Conservation (phyloP, 768 basidiomycete species). For the Suillus luteus region DNA sequence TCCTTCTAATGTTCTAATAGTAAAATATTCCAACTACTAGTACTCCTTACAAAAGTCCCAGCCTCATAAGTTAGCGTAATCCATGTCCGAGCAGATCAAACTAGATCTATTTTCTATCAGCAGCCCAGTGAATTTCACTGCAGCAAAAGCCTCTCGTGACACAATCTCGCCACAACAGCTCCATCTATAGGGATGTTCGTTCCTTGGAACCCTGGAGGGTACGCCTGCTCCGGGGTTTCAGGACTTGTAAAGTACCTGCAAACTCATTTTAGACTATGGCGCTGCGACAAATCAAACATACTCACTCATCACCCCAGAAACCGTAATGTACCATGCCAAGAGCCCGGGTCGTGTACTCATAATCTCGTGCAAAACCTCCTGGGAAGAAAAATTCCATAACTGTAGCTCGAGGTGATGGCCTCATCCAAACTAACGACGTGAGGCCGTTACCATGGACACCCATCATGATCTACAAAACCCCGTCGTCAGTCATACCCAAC, state of each 20-base stretch:
- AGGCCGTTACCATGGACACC: conserved; percentile 93
- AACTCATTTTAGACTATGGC: not conserved
- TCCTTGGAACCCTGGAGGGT: conserved; percentile 89
- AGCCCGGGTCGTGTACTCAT: conserved; percentile 78
- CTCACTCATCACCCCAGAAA: conserved; percentile 77
- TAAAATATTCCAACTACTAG: not conserved
- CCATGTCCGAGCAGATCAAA: not conserved
- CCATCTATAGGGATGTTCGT: conserved; percentile 86
- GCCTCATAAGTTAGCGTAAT: not conserved
- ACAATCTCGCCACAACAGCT: conserved; percentile 60
- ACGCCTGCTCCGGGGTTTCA: conserved; percentile 62
- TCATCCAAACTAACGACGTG: conserved; percentile 92
- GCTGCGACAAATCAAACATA: conserved; percentile 2
- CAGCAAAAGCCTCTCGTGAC: conserved; percentile 49
- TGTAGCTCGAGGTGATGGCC: conserved; percentile 75
- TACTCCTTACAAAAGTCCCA: not conserved
- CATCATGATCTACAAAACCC: conserved; percentile 76
- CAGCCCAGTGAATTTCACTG: not conserved
- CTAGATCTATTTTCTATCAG: not conserved
- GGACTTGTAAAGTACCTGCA: conserved; percentile 74
- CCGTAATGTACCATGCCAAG: conserved; percentile 84
- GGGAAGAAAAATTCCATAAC: conserved; percentile 94
- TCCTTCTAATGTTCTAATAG: not conserved
- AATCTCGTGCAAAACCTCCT: conserved; percentile 83
- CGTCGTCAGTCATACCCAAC: conserved; percentile 6